Evolutionary conservation across 2,329 filamentous ascomycete species (phyloP), one percentile per base, ranked within the genome.

Genomic region (Shiraia sp.): DNA sequence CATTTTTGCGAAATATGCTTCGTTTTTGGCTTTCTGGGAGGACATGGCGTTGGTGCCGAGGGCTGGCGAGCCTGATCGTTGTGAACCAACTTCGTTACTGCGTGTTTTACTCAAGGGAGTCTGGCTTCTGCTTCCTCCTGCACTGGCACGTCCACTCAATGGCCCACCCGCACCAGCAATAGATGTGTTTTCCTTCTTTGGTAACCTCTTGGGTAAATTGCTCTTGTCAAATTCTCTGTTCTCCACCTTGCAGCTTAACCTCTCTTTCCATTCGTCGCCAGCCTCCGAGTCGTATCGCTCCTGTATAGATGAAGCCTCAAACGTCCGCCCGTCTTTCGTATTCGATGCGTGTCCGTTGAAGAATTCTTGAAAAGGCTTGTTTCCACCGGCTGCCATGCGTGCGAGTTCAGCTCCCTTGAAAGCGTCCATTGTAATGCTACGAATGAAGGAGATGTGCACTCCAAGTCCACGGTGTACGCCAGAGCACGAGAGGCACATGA

Each of bases 401-500:
- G 89, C 86, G 62, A 97, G 92, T 73, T 99, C 93, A 61, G 81
- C 81, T 52, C 84, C 82, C 72, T 99, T 99, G 78, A 99, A 97
- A 42, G 90, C 90, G 75, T 99, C 93, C 93, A 99, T 99, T 49
- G 90, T 96, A 65, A 97, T 93, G 63, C 88, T 93, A 46, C 93
- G 87, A 52, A 99, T 91, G 74, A 99, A 99, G 68, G 90, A 96
- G 71, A 99, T 96, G 77, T 99, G 93, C 25, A 99, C 93, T 48
- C 93, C 93, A 22, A 99, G 83, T 3, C 90, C 90, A 51, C 93
- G 87, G 74, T 99, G 93, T 38, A 93, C 88, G 58, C 93, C 93
- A 24, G 91, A 92, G 76, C 93, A 99, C 51, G 87, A 89, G 37
- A 99, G 84, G 73, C 93, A 99, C 79, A 99, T 96, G 77, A 99